Conservation (phyloP, 2,329 filamentous ascomycete genomes). For the Colletotrichum lentis region DNA sequence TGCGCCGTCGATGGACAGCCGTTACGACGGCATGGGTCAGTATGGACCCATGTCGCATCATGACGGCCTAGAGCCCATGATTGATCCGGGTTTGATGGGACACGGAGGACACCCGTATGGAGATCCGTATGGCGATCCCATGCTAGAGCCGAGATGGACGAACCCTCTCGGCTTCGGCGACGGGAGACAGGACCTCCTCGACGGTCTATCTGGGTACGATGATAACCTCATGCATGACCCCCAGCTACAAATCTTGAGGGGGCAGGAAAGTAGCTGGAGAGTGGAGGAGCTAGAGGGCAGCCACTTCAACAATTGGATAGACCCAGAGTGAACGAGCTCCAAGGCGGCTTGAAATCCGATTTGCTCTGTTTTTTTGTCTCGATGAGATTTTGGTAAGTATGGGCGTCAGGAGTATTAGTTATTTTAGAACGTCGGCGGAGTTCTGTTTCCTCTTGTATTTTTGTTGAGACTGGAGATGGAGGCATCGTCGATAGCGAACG, state of each 20-base stretch:
- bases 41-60: constrained; percentile 36
- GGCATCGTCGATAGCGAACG: background rate
- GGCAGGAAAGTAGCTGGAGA: constrained; percentile 48
- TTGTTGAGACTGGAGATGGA: constrained; percentile 19
- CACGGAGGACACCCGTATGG: constrained; percentile 35
- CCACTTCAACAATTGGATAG: constrained; percentile 47
- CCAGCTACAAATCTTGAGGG: constrained; percentile 44
- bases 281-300: constrained; percentile 46
- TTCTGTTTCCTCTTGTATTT: background rate
- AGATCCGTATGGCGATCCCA: constrained; percentile 30
- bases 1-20: constrained; percentile 29
- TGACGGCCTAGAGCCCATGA: constrained; percentile 39
- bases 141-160: constrained; percentile 35
- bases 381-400: background rate
- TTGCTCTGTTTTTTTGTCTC: background rate
- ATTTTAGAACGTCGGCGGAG: constrained; percentile 6
- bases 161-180: constrained; percentile 31
- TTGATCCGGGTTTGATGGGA: constrained; percentile 36
- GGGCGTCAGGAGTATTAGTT: constrained; percentile 12
- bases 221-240: constrained; percentile 38
- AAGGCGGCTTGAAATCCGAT: background rate
- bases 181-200: constrained; percentile 32
- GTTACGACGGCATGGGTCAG: constrained; percentile 35
- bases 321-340: constrained; percentile 39
- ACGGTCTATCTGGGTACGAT: constrained; percentile 39